Evolutionary conservation across 306 rosid species (phyloP).

Genomic region (Mimosa pudica): DNA sequence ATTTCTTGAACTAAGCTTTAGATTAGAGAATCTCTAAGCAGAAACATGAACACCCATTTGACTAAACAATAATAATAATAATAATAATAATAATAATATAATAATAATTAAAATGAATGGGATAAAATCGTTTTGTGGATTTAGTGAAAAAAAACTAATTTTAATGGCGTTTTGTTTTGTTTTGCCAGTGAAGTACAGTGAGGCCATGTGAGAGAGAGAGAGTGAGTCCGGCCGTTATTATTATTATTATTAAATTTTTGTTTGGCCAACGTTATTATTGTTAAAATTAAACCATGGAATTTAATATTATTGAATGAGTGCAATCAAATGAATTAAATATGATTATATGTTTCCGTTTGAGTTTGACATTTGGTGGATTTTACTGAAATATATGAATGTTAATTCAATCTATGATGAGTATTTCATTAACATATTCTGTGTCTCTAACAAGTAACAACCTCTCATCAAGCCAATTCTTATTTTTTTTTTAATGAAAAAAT

Average conservation of each 20-base stretch:
- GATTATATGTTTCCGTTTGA: not conserved
- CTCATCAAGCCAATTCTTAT: not conserved
- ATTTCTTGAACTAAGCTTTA: slow-evolving; percentile 44
- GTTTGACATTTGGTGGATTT: not conserved
- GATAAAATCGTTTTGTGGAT: not conserved
- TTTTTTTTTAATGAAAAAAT: not conserved
- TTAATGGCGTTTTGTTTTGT: not conserved
- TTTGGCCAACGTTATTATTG: no score
- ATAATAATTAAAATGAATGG: not conserved
- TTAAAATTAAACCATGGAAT: not conserved
- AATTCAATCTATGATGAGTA: not conserved
- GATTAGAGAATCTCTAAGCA: slow-evolving; percentile 38
- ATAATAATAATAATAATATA: not conserved
- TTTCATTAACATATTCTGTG: not conserved
- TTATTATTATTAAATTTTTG: no score
- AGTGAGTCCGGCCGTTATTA: not conserved
- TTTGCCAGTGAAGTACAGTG: not conserved
- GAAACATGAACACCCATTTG: slow-evolving; percentile 21
- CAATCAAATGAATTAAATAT: not conserved
- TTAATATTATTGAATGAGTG: not conserved
- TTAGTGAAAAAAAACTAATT: not conserved
- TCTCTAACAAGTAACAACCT: not conserved
- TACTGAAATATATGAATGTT: not conserved
- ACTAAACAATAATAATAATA: slow-evolving; percentile 13
- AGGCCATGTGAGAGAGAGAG: slow-evolving; percentile 16